A percentile compares a stretch with the other conserved stretches of the same genome.
phyloP scores from a whole-genome alignment of 148 eudicot species.

The Arctostaphylos glauca region DNA sequence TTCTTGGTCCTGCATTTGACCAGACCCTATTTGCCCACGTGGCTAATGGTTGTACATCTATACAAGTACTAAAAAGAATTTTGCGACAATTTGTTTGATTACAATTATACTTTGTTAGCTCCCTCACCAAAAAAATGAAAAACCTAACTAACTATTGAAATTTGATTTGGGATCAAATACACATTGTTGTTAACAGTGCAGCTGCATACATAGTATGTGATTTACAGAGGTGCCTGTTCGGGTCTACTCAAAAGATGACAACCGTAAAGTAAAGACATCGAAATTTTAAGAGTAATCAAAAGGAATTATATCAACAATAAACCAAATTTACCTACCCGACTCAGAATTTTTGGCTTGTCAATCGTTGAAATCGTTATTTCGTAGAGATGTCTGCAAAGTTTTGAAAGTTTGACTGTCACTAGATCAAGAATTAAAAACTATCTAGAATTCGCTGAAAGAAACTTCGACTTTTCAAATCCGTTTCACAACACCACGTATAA shows the following conservation, averaged over 20 bases:
- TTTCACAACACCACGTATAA: background rate
- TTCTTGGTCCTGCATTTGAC: too few relatives aligned
- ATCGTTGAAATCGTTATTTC: constrained; percentile 80
- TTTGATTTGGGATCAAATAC: background rate
- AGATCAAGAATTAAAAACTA: background rate
- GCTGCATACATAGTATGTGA: background rate
- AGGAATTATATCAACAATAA: background rate
- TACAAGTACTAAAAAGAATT: background rate
- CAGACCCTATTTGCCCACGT: background rate
- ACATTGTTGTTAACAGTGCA: background rate
- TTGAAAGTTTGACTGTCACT: background rate
- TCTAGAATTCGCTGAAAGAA: background rate
- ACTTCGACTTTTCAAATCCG: background rate
- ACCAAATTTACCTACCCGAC: constrained; percentile 49
- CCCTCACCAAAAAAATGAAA: background rate
- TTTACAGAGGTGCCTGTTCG: background rate
- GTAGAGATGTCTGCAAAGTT: constrained; percentile 57
- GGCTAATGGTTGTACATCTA: background rate
- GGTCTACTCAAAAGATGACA: background rate
- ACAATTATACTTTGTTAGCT: background rate
- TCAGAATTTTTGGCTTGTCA: constrained; percentile 85
- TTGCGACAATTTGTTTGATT: background rate
- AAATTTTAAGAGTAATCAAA: background rate
- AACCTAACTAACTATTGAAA: background rate
- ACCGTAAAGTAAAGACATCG: background rate